Base-by-base conservation (phyloP, 2,329 filamentous ascomycete species). In the Fusarium devonianum region DNA sequence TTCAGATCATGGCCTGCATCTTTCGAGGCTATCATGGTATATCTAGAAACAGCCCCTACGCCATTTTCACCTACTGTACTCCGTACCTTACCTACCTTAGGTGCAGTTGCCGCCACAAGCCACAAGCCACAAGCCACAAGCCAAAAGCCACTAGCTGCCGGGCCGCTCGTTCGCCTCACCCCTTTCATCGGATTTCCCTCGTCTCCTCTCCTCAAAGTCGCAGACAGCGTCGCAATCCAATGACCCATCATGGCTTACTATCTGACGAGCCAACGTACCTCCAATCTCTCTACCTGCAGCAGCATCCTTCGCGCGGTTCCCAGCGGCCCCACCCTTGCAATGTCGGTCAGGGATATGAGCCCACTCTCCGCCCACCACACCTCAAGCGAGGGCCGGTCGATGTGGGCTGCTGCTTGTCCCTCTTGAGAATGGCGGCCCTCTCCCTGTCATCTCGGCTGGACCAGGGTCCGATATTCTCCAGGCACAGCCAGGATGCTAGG, bases 281-380 rank as follows among this genome's bases (percentile, higher is more conserved):
- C 51, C 60, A 65, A 67, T 67, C 60, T 67, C 65, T 66, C 49
- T 54, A 55, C 52, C 54, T 67, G 63, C 61, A 65, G 49, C 55
- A 55, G 55, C 61, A 66, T 67, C 65, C 65, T 67, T 67, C 64
- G 61, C 56, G 54, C 64, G 58, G 43, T 39, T 53, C 52, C 37
- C 49, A 52, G 28, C 38, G 39, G 42, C 55, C 32, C 65, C 65
- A 65, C 61, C 41, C 23, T 23, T 50, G 51, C 58, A 67, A 65
- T 65, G 65, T 67, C 65, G 65, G 65, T 65, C 65, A 67, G 65
- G 65, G 65, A 67, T 67, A 49, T 57, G 50, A 56, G 53, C 36
- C 58, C 62, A 63, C 64, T 45, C 46, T 43, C 47, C 41, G 33
- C 30, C 17, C 41, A 49, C 23, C 38, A 10, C 10, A 23, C 21